Base-by-base conservation (phyloP, 2,329 filamentous ascomycete species). In the Fusarium domesticum region DNA sequence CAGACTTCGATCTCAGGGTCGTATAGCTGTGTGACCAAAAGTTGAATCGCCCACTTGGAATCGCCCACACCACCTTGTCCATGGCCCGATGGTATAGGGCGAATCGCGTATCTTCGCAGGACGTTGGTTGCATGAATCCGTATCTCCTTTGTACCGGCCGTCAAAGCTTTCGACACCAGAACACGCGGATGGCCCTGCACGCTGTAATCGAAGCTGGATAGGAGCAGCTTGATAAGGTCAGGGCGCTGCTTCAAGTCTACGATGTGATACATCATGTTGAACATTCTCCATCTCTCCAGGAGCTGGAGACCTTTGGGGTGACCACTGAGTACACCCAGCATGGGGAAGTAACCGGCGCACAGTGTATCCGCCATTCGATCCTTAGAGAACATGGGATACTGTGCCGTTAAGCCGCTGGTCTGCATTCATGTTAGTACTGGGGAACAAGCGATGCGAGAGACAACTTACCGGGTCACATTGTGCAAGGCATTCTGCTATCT, bases 201-300 rank as follows among this genome's bases (percentile, higher is more conserved):
- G 16, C 84, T 87, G 63, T 96, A 98, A 68, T 98, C 92, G 68
- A 98, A 91, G 60, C 91, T 93, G 37, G 87, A 85, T 7, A 98
- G 76, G 23, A 98, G 77, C 8, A 92, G 77, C 63, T 91, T 89
- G 63, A 97, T 89, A 47, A 98, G 74, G 64, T 98, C 93, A 35
- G 92, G 89, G 3, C 93, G 85, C 65, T 93, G 87, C 58, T 87
- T 89, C 35, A 96, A 75, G 61, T 97, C 92, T 45, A 96, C 80
- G 49, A 98, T 96, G 67, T 97, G 93, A 64, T 98, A 98, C 76
- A 97, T 95, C 89, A 98, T 98, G 67, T 97, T 97, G 70, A 96
- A 91, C 77, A 98, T 95, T 58, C 90, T 89, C 92, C 93, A 97
- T 58, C 89, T 78, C 64, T 97, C 92, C 62, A 98, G 80, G 70